Evolutionary conservation across 495 filamentous ascomycete species (phyloP).

Genomic region (Annulohypoxylon nitens): DNA sequence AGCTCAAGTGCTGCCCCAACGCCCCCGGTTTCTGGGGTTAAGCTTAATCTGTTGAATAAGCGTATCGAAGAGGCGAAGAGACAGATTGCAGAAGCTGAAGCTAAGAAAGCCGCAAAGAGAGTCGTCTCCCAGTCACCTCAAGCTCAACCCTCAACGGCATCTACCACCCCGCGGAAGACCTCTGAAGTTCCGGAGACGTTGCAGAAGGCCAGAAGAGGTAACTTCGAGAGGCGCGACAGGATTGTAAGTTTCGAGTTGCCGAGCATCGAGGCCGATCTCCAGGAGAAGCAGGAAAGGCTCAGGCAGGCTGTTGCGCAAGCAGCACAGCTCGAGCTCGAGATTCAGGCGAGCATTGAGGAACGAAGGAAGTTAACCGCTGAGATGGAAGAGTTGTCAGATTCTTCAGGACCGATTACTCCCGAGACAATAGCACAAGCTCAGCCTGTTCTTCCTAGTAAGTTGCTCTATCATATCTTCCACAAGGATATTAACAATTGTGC

Average conservation of each 20-base stretch:
- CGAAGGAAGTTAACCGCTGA: conserved; percentile 66
- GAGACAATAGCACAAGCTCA: conserved; percentile 48
- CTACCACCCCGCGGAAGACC: conserved; percentile 33
- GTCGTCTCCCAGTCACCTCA: conserved; percentile 42
- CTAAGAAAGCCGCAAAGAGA: conserved; percentile 63
- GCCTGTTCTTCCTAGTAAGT: conserved; percentile 18
- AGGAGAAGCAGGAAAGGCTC: conserved; percentile 64
- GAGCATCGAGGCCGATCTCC: conserved; percentile 67
- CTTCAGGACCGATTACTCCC: conserved; percentile 50
- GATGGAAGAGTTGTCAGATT: conserved; percentile 65
- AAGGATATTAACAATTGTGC: conserved; percentile 18
- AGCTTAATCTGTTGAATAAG: conserved; percentile 73
- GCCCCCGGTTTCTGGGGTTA: conserved; percentile 51
- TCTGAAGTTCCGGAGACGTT: conserved; percentile 30
- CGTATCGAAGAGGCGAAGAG: conserved; percentile 80
- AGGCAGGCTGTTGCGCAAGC: conserved; percentile 69
- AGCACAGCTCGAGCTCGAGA: conserved; percentile 68
- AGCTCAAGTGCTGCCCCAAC: conserved; percentile 54
- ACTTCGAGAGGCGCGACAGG: conserved; percentile 63
- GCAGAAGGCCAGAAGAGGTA: conserved; percentile 47
- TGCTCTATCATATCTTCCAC: neutral
- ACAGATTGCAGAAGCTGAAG: conserved; percentile 82
- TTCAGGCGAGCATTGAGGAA: conserved; percentile 61
- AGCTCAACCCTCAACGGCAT: conserved; percentile 40
- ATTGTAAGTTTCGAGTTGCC: conserved; percentile 70